Evolutionary conservation across 192 early-diverging fungal species (phyloP), one percentile per base, ranked within the genome.

Genomic region (Rhizoclosmatium globosum): DNA sequence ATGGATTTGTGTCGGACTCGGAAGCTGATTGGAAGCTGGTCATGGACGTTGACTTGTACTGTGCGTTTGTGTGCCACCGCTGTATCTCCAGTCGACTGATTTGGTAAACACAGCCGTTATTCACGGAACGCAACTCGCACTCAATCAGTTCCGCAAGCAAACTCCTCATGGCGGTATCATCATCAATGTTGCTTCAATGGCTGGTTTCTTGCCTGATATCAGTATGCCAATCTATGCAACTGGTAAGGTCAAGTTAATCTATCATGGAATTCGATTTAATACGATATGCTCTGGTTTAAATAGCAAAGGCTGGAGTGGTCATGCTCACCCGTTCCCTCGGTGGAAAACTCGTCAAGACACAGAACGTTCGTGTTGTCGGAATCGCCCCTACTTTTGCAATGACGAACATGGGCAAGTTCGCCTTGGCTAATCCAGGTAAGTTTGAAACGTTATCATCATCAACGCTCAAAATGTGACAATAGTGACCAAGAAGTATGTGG

Each of bases 151-250:
- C 72, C 61, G 79, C 4, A 81, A 86, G 39, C 82, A 81, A 47
- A 31, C n/a, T 42, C 71, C 80, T n/a, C 71, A 69, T 7, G 87
- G 85, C 6, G 94, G 92, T 68, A 90, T 93, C 6, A 89, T 94
- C 31, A 82, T 96, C 53, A 96, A 94, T 74, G 92, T 91, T 2
- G 91, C 94, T 1, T 93, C 92, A 4, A 86, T 93, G 67, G 92
- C 93, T 48, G 94, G 92, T 13, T 79, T 89, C 19, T 80, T 84
- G 58, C 87, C 85, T 13, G 68, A 82, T 43, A 59, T 61, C 2
- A 60, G 81, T 44, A 88, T 90, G 56, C 93, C 93, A 2, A 89
- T 93, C 6, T 95, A 95, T 80, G 88, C 89, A 4, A 93, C 93
- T 0, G 91, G 88, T 89, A 21, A 17, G 50, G 50, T 53, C 9